Evolutionary conservation across 768 basidiomycete genomes (phyloP).

Genomic region (Auriscalpium microsporum): DNA sequence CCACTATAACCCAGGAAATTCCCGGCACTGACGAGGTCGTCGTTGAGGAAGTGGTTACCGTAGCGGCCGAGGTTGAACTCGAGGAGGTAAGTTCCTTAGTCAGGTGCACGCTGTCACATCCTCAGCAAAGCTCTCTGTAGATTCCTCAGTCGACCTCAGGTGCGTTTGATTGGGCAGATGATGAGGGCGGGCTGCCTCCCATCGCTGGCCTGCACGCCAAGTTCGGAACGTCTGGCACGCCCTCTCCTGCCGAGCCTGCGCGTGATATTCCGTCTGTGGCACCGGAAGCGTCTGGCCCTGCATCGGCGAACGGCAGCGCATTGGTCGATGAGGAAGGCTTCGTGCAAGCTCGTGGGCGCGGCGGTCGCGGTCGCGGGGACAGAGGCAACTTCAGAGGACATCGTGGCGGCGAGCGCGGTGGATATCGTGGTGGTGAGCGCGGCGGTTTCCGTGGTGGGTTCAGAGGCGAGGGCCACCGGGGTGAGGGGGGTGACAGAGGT

Average conservation of each 20-base stretch:
- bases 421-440: slow-evolving; percentile 18
- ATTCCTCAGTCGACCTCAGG: slow-evolving; percentile 13
- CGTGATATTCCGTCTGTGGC: slow-evolving; percentile 19
- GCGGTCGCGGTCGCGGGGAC: slow-evolving; percentile 8
- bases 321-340: slow-evolving; percentile 58
- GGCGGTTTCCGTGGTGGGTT: slow-evolving; percentile 23
- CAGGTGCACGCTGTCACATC: too few species aligned
- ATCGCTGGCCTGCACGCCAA: slow-evolving; percentile 69
- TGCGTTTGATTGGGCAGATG: slow-evolving; percentile 77
- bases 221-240: slow-evolving; percentile 56
- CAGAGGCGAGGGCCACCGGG: slow-evolving; percentile 18
- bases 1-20: background rate
- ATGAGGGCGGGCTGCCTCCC: slow-evolving; percentile 71
- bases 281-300: slow-evolving; percentile 15
- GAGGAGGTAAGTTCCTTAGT: background rate
- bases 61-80: background rate
- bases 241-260: slow-evolving; percentile 27
- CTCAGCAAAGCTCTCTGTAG: background rate
- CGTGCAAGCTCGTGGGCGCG: slow-evolving; percentile 16
- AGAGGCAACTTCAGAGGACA: slow-evolving; percentile 35
- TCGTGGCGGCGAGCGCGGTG: slow-evolving; percentile 5
- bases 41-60: background rate
- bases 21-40: background rate
- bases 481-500: slow-evolving; percentile 5
- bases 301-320: slow-evolving; percentile 20